Base-by-base conservation (phyloP, 148 eudicot genomes). In the Rheum nobile region DNA sequence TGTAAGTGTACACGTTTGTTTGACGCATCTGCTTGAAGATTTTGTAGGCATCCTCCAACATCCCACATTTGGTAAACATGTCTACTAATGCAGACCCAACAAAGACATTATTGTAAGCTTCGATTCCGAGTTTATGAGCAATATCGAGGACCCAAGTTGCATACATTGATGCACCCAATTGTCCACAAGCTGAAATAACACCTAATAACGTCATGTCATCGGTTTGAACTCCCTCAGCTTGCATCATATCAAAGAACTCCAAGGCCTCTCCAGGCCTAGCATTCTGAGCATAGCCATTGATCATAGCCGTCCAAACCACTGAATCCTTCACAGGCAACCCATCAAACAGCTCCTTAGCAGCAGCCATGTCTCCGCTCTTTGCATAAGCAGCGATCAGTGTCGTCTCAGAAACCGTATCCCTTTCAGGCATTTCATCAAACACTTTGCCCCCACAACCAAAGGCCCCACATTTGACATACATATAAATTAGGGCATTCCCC, bases 61-160 rank as follows among this genome's bases (percentile, higher is more conserved):
- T 81, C 73, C 93, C 93, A 71, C 93, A 87, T 46, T 87, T 89
- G 0, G 87, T 76, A 75, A 82, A 86, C 92, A 88, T 85, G 70
- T 86, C 89, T 14, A 89, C 76, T 73, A 89, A 76, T 9, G 90
- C 88, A 41, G 93, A 89, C 71, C 93, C 90, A 65, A 89, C 73
- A 24, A 85, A 78, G 38, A 84, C 87, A 82, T 87, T 80, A 48
- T 72, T 72, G 13, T 73, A 75, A 28, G 80, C 78, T n/a, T 76
- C 86, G 63, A 78, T 42, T n/a, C 88, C 90, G 24, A 80, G 79
- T 42, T 54, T 77, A 43, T 82, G 83, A 21, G 87, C 90, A 75
- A 89, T 76, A 42, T 80, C 81, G 39, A 72, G 55, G 22, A 87
- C 79, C 78, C 87, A 74, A 26, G n/a, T 75, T 0, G 85, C 86